These are phyloP conservation scores for Dysphania ambrosioides DNA, from an alignment of 148 eudicot species.

Conservation along the genomic window DNA sequence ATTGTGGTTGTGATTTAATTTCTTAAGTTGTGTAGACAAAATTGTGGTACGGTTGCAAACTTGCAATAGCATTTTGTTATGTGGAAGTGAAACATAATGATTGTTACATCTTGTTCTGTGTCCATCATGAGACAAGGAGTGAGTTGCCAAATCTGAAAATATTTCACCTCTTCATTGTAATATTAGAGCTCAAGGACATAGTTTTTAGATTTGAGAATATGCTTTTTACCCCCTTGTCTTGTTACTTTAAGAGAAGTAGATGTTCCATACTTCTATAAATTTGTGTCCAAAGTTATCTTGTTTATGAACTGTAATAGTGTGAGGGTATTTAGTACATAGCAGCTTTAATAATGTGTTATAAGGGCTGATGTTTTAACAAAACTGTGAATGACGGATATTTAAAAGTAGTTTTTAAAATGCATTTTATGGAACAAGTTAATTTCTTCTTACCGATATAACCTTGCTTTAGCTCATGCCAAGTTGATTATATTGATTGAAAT, in stretches of 20 bases:
- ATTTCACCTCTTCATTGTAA: background rate
- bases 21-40: no score
- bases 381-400: background rate
- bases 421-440: background rate
- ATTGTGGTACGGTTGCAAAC: no score
- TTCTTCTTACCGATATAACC: background rate
- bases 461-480: background rate
- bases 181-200: background rate
- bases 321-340: background rate
- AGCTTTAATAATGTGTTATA: background rate
- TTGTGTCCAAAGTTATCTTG: background rate
- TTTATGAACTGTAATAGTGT: background rate
- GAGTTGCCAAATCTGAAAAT: background rate
- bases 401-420: background rate
- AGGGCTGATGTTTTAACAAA: background rate
- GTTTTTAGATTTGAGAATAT: background rate
- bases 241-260: background rate
- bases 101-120: background rate
- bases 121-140: background rate
- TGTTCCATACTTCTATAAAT: background rate
- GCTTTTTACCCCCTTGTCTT: no score
- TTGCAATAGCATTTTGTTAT: background rate
- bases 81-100: background rate
- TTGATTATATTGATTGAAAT: background rate
- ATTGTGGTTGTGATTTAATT: no score